Conservation (phyloP, 2,329 filamentous ascomycete genomes). For the Apiospora rasikravindrae region DNA sequence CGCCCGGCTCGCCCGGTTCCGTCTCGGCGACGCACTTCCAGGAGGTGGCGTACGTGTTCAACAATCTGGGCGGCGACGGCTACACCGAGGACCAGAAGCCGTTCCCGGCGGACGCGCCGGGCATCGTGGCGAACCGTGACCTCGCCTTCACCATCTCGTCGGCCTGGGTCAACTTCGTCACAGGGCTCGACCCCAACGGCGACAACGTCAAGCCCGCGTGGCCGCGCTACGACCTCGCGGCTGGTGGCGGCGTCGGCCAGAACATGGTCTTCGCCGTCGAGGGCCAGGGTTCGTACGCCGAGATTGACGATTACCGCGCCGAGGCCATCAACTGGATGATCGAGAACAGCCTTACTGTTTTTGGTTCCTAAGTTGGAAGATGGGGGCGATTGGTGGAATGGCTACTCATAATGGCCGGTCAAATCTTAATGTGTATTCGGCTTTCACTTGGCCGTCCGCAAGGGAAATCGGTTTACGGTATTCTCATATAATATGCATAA, state of each 20-base stretch:
- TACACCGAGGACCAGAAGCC: constrained; percentile 40
- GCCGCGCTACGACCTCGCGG: constrained; percentile 33
- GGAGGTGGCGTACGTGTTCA: constrained; percentile 50
- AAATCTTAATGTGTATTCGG: background rate
- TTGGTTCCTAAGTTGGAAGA: constrained; percentile 32
- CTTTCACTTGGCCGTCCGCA: background rate
- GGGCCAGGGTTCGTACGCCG: constrained; percentile 31
- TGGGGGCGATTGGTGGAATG: background rate
- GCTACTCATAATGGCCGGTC: background rate
- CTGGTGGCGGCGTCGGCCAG: constrained; percentile 29
- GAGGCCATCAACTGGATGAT: constrained; percentile 37
- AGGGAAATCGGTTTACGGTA: background rate
- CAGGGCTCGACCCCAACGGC: constrained; percentile 56
- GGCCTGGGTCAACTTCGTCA: constrained; percentile 51
- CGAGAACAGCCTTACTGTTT: constrained; percentile 34
- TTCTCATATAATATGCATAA: background rate
- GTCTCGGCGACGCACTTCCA: constrained; percentile 45
- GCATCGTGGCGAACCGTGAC: constrained; percentile 28
- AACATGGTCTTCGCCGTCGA: constrained; percentile 37
- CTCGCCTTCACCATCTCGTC: constrained; percentile 37
- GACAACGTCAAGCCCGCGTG: constrained; percentile 36
- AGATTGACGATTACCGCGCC: constrained; percentile 38
- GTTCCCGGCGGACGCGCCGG: constrained; percentile 28
- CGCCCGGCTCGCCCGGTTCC: constrained; percentile 31
- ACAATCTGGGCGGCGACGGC: constrained; percentile 39